Conservation (phyloP, 768 basidiomycete genomes). For the Pleurotus pulmonarius region DNA sequence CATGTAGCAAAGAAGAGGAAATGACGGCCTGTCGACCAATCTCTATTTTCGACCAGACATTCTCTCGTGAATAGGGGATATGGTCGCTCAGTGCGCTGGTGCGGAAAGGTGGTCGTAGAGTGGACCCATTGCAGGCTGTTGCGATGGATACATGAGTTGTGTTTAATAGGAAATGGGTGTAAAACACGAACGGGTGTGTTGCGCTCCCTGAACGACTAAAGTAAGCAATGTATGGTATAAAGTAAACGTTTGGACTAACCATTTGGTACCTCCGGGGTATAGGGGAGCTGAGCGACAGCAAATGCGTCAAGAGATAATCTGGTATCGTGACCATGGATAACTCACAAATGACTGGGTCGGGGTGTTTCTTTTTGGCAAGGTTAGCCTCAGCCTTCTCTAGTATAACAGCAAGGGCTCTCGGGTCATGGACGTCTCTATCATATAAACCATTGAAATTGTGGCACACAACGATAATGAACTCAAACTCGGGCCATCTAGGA, state of each 20-base stretch:
- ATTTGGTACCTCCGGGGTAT: conserved; percentile 93
- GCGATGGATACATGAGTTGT: conserved; percentile 11
- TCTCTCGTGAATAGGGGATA: not conserved
- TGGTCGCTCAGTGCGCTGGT: conserved; percentile 8
- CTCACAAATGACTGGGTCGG: conserved; percentile 92
- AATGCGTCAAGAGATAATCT: not conserved
- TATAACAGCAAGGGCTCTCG: conserved; percentile 73
- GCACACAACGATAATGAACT: conserved; percentile 2
- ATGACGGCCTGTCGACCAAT: not conserved
- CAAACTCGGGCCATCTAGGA: not conserved
- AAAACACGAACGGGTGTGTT: conserved; percentile 60
- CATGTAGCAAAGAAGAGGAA: conserved; percentile 4
- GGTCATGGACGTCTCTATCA: conserved; percentile 76
- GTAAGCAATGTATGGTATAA: conserved; percentile 5
- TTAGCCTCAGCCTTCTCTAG: conserved; percentile 77
- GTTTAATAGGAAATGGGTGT: conserved; percentile 1
- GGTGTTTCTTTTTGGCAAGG: conserved; percentile 67
- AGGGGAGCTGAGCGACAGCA: conserved; percentile 52
- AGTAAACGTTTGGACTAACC: conserved; percentile 47
- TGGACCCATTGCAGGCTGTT: conserved; percentile 59
- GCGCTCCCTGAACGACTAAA: conserved; percentile 56
- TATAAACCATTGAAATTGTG: not conserved
- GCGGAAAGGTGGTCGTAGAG: conserved; percentile 52
- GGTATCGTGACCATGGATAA: conserved; percentile 16
- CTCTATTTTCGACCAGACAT: not conserved